Evolutionary conservation across 225 moss, liverwort and hornwort genomes (phyloP), one percentile per base, ranked within the genome.

Genomic region (Ulota crispa): DNA sequence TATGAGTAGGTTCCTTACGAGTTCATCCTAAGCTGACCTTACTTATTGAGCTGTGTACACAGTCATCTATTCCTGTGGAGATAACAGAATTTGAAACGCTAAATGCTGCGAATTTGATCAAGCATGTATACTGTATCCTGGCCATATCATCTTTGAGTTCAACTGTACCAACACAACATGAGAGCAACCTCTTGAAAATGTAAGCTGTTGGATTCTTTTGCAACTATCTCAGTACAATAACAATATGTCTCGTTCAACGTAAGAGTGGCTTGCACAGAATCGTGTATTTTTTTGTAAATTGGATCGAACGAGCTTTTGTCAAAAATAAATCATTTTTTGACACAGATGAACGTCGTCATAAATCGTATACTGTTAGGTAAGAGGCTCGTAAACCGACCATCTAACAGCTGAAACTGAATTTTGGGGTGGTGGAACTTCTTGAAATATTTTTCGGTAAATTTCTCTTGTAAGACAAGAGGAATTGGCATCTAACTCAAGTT

Each of bases 111-210:
- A 39, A 39, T 39, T 39, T 39, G 39, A 39, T 39, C 39, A 39
- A 39, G 39, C 39, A 39, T 39, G 7, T 9, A 39, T 9, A n/a
- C n/a, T n/a, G n/a, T n/a, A 39, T 9, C 9, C 9, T 39, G 9
- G 39, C 39, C 9, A 39, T 9, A 39, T 39, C 39, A 9, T 39
- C 2, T 39, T 39, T 39, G 7, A 39, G 39, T 39, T 39, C 39
- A 39, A 93, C 82, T 96, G 93, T 82, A 94, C 89, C 57, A 96
- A 94, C 76, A 96, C 96, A 50, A 93, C 94, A 52, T 83, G 86
- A 72, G 94, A 94, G 87, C 92, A 94, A 79, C 87, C 94, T 73
- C 87, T 96, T 24, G 90, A 94, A 75, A 87, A 92, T 91, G 94
- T 95, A 81, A 86, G 80, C 73, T 60, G 47, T 53, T 14, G 28